A percentile compares a stretch with the other conserved stretches of the same genome.
Evolutionary conservation across 495 filamentous ascomycete genomes (phyloP).

Genomic region (Lentithecium fluviatile): DNA sequence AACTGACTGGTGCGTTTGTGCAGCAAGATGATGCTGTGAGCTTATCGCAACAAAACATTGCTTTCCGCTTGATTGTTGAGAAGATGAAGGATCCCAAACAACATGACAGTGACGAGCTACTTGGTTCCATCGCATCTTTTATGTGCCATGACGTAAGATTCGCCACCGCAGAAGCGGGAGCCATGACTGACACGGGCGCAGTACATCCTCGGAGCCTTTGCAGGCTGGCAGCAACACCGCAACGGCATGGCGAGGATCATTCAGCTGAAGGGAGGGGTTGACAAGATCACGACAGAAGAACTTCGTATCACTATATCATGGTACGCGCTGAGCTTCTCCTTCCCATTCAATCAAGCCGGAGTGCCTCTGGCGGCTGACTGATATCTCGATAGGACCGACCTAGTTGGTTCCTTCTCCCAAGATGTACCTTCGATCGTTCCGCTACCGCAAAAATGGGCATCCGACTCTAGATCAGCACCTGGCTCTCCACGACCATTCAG

Average conservation of each 20-base stretch:
- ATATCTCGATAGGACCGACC: conserved; percentile 5
- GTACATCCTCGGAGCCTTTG: conserved; percentile 11
- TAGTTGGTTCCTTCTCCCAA: conserved; percentile 5
- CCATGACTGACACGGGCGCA: conserved; percentile 1
- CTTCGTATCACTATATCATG: conserved; percentile 18
- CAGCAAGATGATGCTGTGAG: conserved; percentile 6
- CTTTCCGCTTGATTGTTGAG: neutral
- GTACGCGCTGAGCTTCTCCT: conserved; percentile 6
- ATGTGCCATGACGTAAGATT: conserved; percentile 19
- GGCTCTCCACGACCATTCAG: conserved; percentile 3
- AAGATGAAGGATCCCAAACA: conserved; percentile 10
- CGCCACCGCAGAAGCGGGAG: neutral
- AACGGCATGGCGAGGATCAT: conserved; percentile 8
- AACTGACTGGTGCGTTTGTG: neutral
- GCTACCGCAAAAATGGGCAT: conserved; percentile 1
- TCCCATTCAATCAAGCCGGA: neutral
- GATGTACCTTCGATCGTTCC: conserved; percentile 11
- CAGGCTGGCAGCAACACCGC: neutral
- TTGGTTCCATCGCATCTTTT: conserved; percentile 6
- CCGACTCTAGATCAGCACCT: conserved; percentile 6
- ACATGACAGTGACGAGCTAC: conserved; percentile 2
- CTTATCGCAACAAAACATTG: neutral
- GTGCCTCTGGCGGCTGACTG: neutral
- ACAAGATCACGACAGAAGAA: conserved; percentile 3
- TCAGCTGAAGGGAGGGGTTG: conserved; percentile 10